Evolutionary conservation across 2,329 filamentous ascomycete genomes (phyloP), one percentile per base, ranked within the genome.

Genomic region (Phialemonium atrogriseum): DNA sequence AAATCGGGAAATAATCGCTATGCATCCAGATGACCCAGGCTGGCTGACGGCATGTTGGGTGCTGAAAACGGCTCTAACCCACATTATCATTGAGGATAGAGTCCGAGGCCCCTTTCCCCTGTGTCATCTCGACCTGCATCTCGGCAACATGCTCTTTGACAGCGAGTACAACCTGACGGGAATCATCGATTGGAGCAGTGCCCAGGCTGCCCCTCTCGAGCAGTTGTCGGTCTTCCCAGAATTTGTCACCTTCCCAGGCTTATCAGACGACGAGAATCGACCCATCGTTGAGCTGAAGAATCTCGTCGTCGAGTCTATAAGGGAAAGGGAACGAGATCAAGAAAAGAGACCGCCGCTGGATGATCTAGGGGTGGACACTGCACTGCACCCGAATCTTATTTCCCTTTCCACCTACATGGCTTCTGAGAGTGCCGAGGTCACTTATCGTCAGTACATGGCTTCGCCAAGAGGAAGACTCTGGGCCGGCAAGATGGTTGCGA

Each of bases 71-170:
- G 35, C 47, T 23, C 36, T 54, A 10, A 19, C 48, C 11, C 44
- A 54, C 5, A 50, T 50, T 7, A 34, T 52, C 16, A 36, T 53
- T 24, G 47, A 52, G 29, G 45, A 50, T 22, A 40, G 47, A 30
- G 35, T 54, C 23, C 21, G 23, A 7, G 34, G 34, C 7, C 34
- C 34, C 5, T 36, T 36, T 10, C 25, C 30, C 5, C 25, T 36
- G 7, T 33, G 30, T 44, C 41, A 42, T 34, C 35, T 42, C 18
- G 39, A 42, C 22, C 40, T 53, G 10, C 48, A 53, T 42, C 43
- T 47, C 39, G 52, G 51, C 24, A 56, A 59, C 33, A 36, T 59
- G 28, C 51, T 55, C 4, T 57, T 56, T 24, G 55, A 59, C 35
- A 42, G 54, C 26, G 52, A 59, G 35, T 55, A 53, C 40, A 53